These are phyloP conservation scores for Tolypocladium amazonense DNA, from an alignment of 2,329 filamentous ascomycete species.

Conservation along the genomic window DNA sequence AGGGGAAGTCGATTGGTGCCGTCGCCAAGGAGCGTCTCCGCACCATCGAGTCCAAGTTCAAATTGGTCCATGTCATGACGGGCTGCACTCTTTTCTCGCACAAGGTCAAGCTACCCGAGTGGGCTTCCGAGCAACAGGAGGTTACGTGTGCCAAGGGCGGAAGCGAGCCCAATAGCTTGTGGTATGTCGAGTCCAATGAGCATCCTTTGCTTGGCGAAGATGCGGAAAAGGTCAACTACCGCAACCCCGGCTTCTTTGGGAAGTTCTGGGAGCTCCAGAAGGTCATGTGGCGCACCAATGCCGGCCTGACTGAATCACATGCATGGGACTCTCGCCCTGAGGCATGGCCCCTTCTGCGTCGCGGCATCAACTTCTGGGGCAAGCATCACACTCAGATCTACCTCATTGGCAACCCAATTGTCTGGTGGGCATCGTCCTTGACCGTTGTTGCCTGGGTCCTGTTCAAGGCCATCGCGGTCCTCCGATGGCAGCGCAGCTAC, in stretches of 20 bases:
- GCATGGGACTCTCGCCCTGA: slow-evolving; percentile 94
- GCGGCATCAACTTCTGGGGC: slow-evolving; percentile 99
- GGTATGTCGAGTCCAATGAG: slow-evolving; percentile 89
- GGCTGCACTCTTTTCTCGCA: slow-evolving; percentile 94
- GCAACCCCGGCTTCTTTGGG: slow-evolving; percentile 85
- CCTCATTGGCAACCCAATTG: slow-evolving; percentile 84
- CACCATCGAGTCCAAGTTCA: slow-evolving; percentile 96
- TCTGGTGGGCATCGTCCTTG: slow-evolving; percentile 84
- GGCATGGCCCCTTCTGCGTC: slow-evolving; percentile 83
- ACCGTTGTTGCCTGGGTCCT: slow-evolving; percentile 66
- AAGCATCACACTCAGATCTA: slow-evolving; percentile 92
- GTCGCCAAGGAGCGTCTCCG: slow-evolving; percentile 75
- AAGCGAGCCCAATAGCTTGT: slow-evolving; percentile 89
- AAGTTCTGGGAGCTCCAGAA: slow-evolving; percentile 97
- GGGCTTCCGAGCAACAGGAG: slow-evolving; percentile 97
- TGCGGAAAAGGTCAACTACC: slow-evolving; percentile 93
- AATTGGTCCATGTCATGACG: slow-evolving; percentile 90
- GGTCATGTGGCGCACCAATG: slow-evolving; percentile 99
- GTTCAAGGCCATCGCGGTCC: slow-evolving; percentile 79
- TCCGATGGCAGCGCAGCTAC: slow-evolving; percentile 92
- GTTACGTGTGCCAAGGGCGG: slow-evolving; percentile 93
- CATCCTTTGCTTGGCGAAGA: slow-evolving; percentile 66
- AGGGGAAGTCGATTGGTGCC: slow-evolving; percentile 70
- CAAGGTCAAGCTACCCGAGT: slow-evolving; percentile 96
- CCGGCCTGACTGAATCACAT: slow-evolving; percentile 89